These are phyloP conservation scores for Termitomyces sp. DNA, from an alignment of 768 basidiomycete species.

Conservation along the genomic window DNA sequence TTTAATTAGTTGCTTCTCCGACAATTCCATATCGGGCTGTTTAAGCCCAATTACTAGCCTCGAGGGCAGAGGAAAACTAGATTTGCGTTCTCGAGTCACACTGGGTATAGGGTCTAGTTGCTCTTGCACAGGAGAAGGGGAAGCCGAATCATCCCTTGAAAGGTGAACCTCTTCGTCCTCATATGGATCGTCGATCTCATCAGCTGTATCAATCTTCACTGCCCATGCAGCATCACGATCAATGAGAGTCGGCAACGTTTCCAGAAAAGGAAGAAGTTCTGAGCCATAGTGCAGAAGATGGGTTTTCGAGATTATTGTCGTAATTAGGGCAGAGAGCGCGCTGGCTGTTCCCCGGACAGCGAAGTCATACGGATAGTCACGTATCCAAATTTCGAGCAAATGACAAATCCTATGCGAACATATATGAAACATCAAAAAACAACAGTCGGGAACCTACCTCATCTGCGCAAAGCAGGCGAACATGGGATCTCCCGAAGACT, in stretches of 20 bases:
- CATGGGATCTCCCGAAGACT: constrained; percentile 72
- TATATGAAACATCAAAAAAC: constrained; percentile 2
- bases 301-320: constrained; percentile 73
- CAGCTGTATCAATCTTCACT: constrained; percentile 48
- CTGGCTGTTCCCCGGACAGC: constrained; percentile 69
- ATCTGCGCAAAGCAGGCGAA: constrained; percentile 87
- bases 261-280: constrained; percentile 77
- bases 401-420: constrained; percentile 60
- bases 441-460: constrained; percentile 42
- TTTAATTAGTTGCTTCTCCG: constrained; percentile 55
- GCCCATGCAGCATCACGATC: constrained; percentile 76
- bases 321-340: constrained; percentile 70
- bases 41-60: constrained; percentile 27
- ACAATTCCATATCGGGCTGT: constrained; percentile 31
- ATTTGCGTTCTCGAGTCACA: constrained; percentile 54
- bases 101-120: constrained; percentile 16
- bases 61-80: constrained; percentile 57
- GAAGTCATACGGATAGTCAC: constrained; percentile 73
- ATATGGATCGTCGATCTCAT: constrained; percentile 61
- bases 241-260: constrained; percentile 53
- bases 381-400: constrained; percentile 73
- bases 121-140: constrained; percentile 19
- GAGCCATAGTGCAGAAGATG: constrained; percentile 83
- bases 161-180: constrained; percentile 49
- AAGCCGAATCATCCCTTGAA: constrained; percentile 9